Base-by-base conservation (phyloP, 139 green algal species). In the Pycnococcus provasolii region DNA sequence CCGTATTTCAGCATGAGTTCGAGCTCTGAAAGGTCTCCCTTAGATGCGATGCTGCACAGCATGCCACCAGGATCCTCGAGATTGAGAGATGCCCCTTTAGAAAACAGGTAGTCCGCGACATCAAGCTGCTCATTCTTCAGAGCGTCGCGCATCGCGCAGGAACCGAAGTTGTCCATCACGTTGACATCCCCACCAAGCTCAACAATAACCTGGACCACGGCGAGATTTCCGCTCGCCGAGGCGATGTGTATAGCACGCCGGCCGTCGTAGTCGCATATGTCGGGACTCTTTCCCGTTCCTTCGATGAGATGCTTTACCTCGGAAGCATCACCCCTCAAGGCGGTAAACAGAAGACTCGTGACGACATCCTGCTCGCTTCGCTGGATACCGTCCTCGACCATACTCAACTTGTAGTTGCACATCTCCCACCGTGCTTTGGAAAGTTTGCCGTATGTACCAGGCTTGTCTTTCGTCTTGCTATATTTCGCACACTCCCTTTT, bases 171-270 rank as follows among this genome's bases (percentile, higher is more conserved):
- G 59, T 72, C 66, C 60, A 41, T 26, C 40, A 54, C n/a, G 59
- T 72, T 72, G n/a, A 74, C 7, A 15, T 72, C 59, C 42, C 55
- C 66, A 15, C 66, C 66, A 8, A 59, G 42, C 39, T 72, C 66
- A 7, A 72, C 46, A 11, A 72, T 54, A 5, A 48, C 13, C 59
- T 73, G 37, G 4, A 74, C 66, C 45, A 74, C 45, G 15, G 40
- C 42, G 6, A 64, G 13, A 13, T 74, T 62, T 37, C 66, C 66
- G 7, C 15, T 50, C 9, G 43, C 62, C n/a, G 58, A 58, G 8
- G 66, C 66, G 7, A 69, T 26, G 11, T 69, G 50, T 9, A 73
- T 13, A n/a, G 58, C 15, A n/a, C 55, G 43, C 43, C 15, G 42
- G 57, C 58, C 26, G 7, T 73, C 58, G 13, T 62, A 68, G 26